Evolutionary conservation across 331 rosid species (phyloP), one percentile per base, ranked within the genome.

Genomic region (Arachis monticola): DNA sequence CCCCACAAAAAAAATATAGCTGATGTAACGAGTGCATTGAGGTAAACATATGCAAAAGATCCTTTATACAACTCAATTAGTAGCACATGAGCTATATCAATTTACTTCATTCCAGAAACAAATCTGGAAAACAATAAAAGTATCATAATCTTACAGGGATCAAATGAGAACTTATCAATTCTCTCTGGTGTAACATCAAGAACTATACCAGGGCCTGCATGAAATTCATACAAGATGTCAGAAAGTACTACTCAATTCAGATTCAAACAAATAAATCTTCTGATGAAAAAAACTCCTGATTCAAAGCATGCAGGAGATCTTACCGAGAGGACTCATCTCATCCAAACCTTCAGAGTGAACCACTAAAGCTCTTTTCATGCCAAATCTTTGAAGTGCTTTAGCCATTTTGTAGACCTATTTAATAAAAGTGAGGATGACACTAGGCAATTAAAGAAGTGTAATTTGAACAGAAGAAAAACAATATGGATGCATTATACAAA

Each of bases 241-340:
- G 42, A 67, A 76, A 22, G 63, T 60, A 64, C 44, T 68, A 5
- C 41, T 9, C 69, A 60, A 38, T 10, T 74, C 69, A 51, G 44
- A 59, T 74, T 70, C 14, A 62, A 8, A 45, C 5, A 30, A 50
- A 60, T 45, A 71, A 22, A 8, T 32, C 30, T 64, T 65, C 69
- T 48, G 48, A 75, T 77, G 44, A 64, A 73, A 73, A 44, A 4
- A 12, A 56, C 47, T 76, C 10, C 70, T 35, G 47, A 65, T 47
- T 38, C 12, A 61, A 64, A 66, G 47, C 57, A 60, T 60, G 65
- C 79, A 41, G 60, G 80, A 57, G 27, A 59, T 67, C 80, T 82
- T 86, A 90, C 99, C 98, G 60, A 95, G 93, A 10, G 99, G 99
- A 79, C 97, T 92, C 86, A 95, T 95, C 85, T 95, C 99, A 72